Percentiles rank a stretch among this genome's conserved stretches.
Evolutionary conservation across 495 filamentous ascomycete genomes (phyloP).

Genomic region (Trichocladium uniseriatum): DNA sequence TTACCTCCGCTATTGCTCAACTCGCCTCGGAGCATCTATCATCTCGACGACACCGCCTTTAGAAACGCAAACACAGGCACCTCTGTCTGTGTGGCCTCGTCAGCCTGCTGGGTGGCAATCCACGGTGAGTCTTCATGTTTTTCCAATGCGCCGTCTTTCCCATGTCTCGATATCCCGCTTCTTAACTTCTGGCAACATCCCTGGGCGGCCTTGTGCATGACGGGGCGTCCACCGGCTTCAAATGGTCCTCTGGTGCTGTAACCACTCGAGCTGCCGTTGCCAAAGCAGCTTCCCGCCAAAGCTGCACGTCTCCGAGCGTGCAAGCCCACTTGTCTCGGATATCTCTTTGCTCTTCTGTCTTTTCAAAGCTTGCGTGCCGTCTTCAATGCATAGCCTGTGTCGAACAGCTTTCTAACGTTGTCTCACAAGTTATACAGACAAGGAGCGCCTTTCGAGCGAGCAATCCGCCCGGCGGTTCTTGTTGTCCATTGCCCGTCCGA

Average conservation of each 20-base stretch:
- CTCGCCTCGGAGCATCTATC: too few relatives aligned
- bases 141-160: not conserved
- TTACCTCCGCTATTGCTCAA: not conserved
- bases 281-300: constrained; percentile 9
- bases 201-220: not conserved
- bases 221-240: not conserved
- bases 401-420: constrained; percentile 8
- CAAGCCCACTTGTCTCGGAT: constrained; percentile 10
- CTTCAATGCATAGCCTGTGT: not conserved
- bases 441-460: not conserved
- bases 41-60: too few relatives aligned
- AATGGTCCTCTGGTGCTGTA: not conserved
- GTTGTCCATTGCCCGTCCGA: too few relatives aligned
- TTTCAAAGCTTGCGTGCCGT: not conserved
- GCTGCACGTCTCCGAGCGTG: constrained; percentile 13
- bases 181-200: too few relatives aligned
- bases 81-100: not conserved
- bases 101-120: not conserved
- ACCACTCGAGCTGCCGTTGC: not conserved
- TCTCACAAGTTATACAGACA: constrained; percentile 4
- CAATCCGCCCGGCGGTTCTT: too few relatives aligned
- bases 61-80: not conserved
- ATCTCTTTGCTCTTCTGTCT: not conserved
- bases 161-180: not conserved
- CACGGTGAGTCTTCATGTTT: constrained; percentile 2